These are phyloP conservation scores for Suhomyces bokatorum DNA, from an alignment of 1,139 yeast species.

Conservation along the genomic window DNA sequence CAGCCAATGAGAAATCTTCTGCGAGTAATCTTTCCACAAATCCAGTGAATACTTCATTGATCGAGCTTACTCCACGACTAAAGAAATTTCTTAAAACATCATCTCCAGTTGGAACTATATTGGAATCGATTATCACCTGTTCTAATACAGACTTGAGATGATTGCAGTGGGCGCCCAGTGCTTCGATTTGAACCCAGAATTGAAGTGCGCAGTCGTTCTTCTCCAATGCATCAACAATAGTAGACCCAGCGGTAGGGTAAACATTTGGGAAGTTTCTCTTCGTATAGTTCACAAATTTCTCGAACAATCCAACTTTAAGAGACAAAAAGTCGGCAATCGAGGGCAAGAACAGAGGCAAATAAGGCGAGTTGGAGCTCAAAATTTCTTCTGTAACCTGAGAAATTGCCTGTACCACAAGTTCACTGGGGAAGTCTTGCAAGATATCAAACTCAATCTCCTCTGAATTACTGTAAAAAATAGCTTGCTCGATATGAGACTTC, in stretches of 20 bases:
- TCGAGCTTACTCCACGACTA: slow-evolving; percentile 28
- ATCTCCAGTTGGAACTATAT: slow-evolving; percentile 13
- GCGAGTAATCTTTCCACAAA: slow-evolving; percentile 29
- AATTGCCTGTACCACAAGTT: slow-evolving; percentile 51
- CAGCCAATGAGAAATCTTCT: slow-evolving; percentile 25
- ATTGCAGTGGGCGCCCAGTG: slow-evolving; percentile 13
- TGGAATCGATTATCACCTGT: slow-evolving; percentile 16
- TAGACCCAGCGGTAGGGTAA: slow-evolving; percentile 29
- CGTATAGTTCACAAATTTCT: slow-evolving; percentile 48
- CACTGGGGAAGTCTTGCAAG: slow-evolving; percentile 31
- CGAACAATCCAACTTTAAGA: slow-evolving; percentile 27
- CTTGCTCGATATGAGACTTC: slow-evolving; percentile 79
- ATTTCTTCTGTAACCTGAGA: slow-evolving; percentile 54
- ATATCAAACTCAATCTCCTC: slow-evolving; percentile 57
- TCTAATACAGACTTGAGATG: slow-evolving; percentile 20
- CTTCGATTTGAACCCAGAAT: slow-evolving; percentile 46
- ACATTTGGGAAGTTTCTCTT: slow-evolving; percentile 46
- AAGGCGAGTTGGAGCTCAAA: slow-evolving; percentile 50
- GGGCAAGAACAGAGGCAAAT: slow-evolving; percentile 33
- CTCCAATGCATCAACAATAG: slow-evolving; percentile 54
- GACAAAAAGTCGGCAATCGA: slow-evolving; percentile 28
- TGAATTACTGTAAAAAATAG: slow-evolving; percentile 58
- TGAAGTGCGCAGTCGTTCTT: slow-evolving; percentile 54
- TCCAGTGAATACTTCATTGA: slow-evolving; percentile 37
- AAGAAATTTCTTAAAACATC: slow-evolving; percentile 32